Evolutionary conservation across 2,329 filamentous ascomycete genomes (phyloP).

Genomic region (Blastomyces emzantsi): DNA sequence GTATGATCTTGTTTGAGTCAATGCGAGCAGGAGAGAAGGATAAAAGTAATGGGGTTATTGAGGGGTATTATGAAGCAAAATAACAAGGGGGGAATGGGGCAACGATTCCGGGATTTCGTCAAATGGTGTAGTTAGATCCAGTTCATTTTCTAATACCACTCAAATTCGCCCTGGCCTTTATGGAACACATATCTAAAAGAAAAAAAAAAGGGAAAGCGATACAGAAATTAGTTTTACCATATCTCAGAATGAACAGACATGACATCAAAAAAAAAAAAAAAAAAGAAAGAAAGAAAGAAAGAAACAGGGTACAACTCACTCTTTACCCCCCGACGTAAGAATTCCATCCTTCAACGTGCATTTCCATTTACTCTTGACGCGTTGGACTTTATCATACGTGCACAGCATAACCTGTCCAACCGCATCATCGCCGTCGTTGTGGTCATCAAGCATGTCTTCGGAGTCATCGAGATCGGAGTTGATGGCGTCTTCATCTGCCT

Average conservation of each 20-base stretch:
- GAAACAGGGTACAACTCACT: conserved; percentile 45
- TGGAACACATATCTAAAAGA: conserved; percentile 73
- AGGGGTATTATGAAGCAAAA: background rate
- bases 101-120: too few species aligned
- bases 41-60: background rate
- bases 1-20: too few species aligned
- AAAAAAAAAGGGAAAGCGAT: background rate
- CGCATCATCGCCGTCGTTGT: conserved; percentile 78
- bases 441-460: conserved; percentile 73
- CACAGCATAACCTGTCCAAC: conserved; percentile 91
- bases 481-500: conserved; percentile 84
- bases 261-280: background rate
- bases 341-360: conserved; percentile 96
- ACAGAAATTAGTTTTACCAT: background rate
- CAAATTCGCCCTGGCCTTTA: conserved; percentile 94
- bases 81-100: background rate
- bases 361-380: conserved; percentile 99
- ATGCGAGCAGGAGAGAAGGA: too few species aligned
- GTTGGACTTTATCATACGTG: conserved; percentile 98
- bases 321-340: conserved; percentile 83
- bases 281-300: background rate
- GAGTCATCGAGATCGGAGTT: conserved; percentile 97
- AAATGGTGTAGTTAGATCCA: background rate
- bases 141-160: conserved; percentile 57
- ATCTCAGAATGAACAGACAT: conserved; percentile 16